Evolutionary conservation across 1,139 yeast genomes (phyloP), one percentile per base, ranked within the genome.

Genomic region (Suhomyces bokatorum): DNA sequence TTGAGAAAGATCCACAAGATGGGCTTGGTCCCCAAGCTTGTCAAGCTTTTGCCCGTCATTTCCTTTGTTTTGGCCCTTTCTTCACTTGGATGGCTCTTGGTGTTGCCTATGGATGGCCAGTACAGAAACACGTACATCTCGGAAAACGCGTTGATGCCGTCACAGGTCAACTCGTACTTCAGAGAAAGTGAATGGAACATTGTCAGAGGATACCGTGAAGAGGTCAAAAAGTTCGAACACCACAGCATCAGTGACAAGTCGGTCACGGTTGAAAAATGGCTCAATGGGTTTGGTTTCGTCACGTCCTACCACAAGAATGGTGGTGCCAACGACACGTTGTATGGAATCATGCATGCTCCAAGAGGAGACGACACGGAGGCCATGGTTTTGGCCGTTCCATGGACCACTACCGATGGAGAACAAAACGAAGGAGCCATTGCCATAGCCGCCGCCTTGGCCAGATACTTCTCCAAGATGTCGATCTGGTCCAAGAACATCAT

Each of bases 321-420:
- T 15, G 55, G 55, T 31, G 45, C 55, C 16, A 55, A 57, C 16
- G 70, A 70, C 41, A 85, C 89, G 14, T 70, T 89, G 32, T 93
- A 91, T 60, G 96, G 90, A 0, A 80, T 91, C 13, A 75, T 88
- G 67, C 96, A 89, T 60, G 95, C 97, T 0, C 96, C 98, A 2
- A 71, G 97, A 52, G 97, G 98, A 20, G 98, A 93, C 57, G 95
- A 93, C 50, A 90, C 98, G 1, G 99, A 95, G 62, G 90, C 97
- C 0, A 86, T 95, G 81, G 96, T 91, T 3, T 64, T 95, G 37
- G 87, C 85, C 9, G 90, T 95, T 6, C 97, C 99, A 0, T 93
- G 97, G 95, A 64, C 59, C 40, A 78, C 81, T 6, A 62, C 75
- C 0, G 87, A 84, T 51, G 67, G 75, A 27, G 81, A 80, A 52